Base-by-base conservation (phyloP, 2,329 filamentous ascomycete species). In the Calonectria pteridis region DNA sequence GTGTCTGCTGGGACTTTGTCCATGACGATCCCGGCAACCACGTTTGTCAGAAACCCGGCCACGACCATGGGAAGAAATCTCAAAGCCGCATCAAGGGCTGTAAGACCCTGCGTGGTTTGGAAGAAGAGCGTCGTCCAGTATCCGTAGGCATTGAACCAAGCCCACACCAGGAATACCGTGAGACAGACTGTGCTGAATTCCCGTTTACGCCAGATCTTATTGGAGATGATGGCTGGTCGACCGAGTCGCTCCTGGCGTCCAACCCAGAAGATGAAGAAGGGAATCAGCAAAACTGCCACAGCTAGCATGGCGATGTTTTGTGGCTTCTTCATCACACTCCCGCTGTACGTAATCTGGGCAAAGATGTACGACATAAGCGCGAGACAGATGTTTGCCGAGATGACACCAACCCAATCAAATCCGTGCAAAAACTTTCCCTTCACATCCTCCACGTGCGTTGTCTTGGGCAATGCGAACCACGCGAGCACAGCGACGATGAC, bases 121-220 rank as follows among this genome's bases (percentile, higher is more conserved):
- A 71, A 73, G 46, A 73, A 75, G 6, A 76, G 65, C 35, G 73
- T 73, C 16, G 68, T 69, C 53, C 69, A 87, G 16, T 84, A 81
- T 71, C 88, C 86, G 68, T 87, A 85, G n/a, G 83, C 81, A 63
- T 88, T 87, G 40, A 86, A 76, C 6, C 85, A 84, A 0, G 84
- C 86, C 77, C 82, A 86, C 0, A 84, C 81, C 6, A 89, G 78
- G 20, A 87, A 80, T 0, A 88, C 84, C 9, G 83, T 85, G 16
- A 89, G 69, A 75, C 90, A 92, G 26, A 89, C 86, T 10, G 83
- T 83, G 0, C 87, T 87, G 77, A 91, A 92, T 13, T 86, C 81
- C 0, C 81, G 80, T 46, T 91, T 90, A n/a, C 82, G 84, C 90
- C 90, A 92, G 0, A 92, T 80, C 0, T 86, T 87, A 77, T 91